These are phyloP conservation scores for Wallacemonas sp. DNA, from an alignment of 208 protist genomes.

Conservation along the genomic window DNA sequence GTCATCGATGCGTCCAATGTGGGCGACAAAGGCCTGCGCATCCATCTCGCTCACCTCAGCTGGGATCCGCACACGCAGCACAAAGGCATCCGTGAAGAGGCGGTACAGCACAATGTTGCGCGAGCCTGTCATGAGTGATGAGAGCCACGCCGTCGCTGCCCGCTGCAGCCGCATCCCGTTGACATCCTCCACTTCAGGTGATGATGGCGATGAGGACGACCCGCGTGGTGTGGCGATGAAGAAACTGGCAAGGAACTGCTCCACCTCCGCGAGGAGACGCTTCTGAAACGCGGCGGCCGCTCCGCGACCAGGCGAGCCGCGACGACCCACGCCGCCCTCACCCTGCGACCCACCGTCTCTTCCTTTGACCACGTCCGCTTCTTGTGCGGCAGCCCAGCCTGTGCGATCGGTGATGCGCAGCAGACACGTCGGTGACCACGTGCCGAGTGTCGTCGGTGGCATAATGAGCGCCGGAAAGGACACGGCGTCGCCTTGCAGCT, in stretches of 20 bases:
- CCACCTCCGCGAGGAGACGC: neutral
- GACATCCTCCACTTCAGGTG: too few relatives aligned
- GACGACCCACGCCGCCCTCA: neutral
- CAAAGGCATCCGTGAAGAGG: slow-evolving; percentile 80
- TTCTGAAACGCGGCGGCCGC: neutral
- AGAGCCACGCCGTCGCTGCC: slow-evolving; percentile 20
- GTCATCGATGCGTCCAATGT: slow-evolving; percentile 16
- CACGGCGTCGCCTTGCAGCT: slow-evolving; percentile 62
- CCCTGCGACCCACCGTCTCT: too few relatives aligned
- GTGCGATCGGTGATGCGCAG: slow-evolving; percentile 29
- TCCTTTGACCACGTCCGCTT: neutral
- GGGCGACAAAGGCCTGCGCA: slow-evolving; percentile 29
- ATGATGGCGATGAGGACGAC: too few relatives aligned
- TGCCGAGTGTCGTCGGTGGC: slow-evolving; percentile 49
- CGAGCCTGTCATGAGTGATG: slow-evolving; percentile 9
- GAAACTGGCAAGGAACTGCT: slow-evolving; percentile 8
- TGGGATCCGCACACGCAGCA: slow-evolving; percentile 77
- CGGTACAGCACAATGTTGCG: slow-evolving; percentile 69
- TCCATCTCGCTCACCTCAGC: slow-evolving; percentile 41
- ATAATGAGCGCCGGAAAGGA: slow-evolving; percentile 54
- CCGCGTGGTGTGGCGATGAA: slow-evolving; percentile 9
- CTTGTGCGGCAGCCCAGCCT: neutral
- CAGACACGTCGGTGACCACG: slow-evolving; percentile 76
- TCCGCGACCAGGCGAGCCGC: too few relatives aligned
- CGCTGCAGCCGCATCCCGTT: neutral